Conservation (phyloP, 2,329 filamentous ascomycete genomes). For the Pestalotiopsis sp. region DNA sequence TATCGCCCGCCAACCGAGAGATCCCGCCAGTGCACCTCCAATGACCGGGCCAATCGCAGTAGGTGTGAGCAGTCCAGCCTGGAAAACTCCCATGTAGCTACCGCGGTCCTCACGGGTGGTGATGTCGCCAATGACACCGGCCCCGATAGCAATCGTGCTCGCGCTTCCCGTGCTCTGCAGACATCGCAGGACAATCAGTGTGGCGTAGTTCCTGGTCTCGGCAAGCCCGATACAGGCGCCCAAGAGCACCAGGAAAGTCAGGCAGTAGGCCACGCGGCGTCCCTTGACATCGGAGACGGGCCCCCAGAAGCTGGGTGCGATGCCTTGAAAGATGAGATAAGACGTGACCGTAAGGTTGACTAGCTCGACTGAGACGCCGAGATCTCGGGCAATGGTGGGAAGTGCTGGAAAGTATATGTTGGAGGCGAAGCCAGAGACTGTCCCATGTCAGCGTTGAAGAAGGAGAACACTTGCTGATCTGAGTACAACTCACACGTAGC, state of each 20-base stretch:
- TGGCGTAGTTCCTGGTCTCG: constrained; percentile 34
- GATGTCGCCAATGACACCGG: constrained; percentile 42
- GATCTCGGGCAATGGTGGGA: constrained; percentile 24
- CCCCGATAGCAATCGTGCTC: constrained; percentile 43
- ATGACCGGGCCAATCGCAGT: constrained; percentile 37
- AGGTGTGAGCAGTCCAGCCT: constrained; percentile 30
- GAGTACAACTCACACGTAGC: constrained; percentile 46
- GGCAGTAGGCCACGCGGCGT: constrained; percentile 38
- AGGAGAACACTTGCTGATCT: background rate
- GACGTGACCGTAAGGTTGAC: constrained; percentile 55
- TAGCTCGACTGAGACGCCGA: constrained; percentile 41
- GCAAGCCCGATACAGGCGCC: constrained; percentile 37
- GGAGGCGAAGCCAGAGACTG: constrained; percentile 42
- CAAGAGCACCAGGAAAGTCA: constrained; percentile 37
- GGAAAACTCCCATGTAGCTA: constrained; percentile 34
- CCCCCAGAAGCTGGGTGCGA: constrained; percentile 41
- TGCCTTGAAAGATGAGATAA: constrained; percentile 46
- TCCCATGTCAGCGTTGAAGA: background rate
- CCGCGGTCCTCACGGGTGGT: constrained; percentile 39
- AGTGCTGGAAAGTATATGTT: constrained; percentile 11
- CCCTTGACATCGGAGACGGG: constrained; percentile 40
- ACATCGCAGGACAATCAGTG: constrained; percentile 42
- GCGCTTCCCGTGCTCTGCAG: constrained; percentile 47
- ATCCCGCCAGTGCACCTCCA: constrained; percentile 36
- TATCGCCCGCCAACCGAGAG: constrained; percentile 40